Conservation (phyloP, 2,329 filamentous ascomycete species). For the Westerdykella sp. region DNA sequence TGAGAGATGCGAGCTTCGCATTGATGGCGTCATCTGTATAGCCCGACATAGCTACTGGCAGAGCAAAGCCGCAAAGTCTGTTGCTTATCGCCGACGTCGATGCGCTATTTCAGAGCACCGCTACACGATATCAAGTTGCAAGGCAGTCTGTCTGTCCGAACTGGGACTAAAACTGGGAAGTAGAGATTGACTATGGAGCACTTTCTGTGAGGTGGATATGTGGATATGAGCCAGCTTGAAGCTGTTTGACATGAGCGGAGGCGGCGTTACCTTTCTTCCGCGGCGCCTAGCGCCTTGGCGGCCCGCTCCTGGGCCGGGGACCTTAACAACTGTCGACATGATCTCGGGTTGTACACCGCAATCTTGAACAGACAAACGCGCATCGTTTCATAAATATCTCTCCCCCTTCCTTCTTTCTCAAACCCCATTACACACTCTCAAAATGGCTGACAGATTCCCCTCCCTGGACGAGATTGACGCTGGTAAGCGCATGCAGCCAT, state of each 20-base stretch:
- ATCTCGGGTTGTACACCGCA: no score
- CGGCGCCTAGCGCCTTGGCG: background rate
- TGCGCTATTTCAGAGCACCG: background rate
- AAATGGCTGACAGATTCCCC: conserved; percentile 48
- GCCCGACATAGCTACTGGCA: conserved; percentile 65
- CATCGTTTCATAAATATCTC: background rate
- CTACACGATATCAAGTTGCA: background rate
- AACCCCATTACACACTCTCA: conserved; percentile 8
- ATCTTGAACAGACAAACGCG: no score
- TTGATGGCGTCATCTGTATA: conserved; percentile 83
- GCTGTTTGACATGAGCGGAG: background rate
- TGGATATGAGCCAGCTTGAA: no score
- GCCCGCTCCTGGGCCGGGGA: background rate
- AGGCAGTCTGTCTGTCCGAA: background rate
- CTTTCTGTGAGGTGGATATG: background rate
- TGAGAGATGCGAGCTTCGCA: conserved; percentile 88
- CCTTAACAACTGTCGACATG: background rate
- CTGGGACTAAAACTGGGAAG: background rate
- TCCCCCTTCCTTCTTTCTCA: background rate
- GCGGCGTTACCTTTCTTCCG: background rate
- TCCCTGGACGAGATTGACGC: conserved; percentile 50
- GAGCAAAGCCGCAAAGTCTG: background rate
- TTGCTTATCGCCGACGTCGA: background rate
- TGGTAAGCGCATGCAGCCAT: conserved; percentile 34
- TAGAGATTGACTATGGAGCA: background rate